These are phyloP conservation scores for Talaromyces funiculosus DNA, from an alignment of 2,329 filamentous ascomycete genomes.

Conservation along the genomic window DNA sequence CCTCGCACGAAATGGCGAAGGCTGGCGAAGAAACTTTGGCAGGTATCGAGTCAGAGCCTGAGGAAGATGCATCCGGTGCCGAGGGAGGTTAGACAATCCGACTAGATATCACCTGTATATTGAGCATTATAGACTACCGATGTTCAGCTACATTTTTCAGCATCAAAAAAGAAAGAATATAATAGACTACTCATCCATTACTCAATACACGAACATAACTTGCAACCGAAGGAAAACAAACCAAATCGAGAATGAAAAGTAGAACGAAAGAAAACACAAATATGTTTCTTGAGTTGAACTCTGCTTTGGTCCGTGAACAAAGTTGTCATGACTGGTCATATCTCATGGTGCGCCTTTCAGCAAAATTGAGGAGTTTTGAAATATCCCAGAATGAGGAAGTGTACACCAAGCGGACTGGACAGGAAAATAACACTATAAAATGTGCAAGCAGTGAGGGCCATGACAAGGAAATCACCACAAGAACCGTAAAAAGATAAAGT, in stretches of 20 bases:
- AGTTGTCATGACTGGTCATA: neutral
- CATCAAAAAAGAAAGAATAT: neutral
- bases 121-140: neutral
- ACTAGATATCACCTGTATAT: neutral
- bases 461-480: conserved; percentile 8
- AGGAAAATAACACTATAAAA: neutral
- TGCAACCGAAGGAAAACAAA: conserved; percentile 8
- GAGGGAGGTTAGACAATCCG: conserved; percentile 9
- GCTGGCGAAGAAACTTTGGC: conserved; percentile 6
- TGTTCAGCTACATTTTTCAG: neutral
- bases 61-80: conserved; percentile 21
- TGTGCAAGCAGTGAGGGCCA: conserved; percentile 5
- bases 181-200: neutral
- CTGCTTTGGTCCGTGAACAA: neutral
- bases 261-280: conserved; percentile 3
- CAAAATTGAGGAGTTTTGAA: neutral
- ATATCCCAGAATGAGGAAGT: neutral
- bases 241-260: conserved; percentile 7
- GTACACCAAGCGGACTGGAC: neutral
- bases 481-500: conserved; percentile 8
- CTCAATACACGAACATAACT: conserved; percentile 4
- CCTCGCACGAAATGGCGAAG: conserved; percentile 11
- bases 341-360: neutral
- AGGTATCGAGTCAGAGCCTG: conserved; percentile 26
- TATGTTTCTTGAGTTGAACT: conserved; percentile 1